Percentiles rank a stretch among this genome's conserved stretches.
Evolutionary conservation across 2,329 filamentous ascomycete genomes (phyloP).

Genomic region (Lanzia echinophila): DNA sequence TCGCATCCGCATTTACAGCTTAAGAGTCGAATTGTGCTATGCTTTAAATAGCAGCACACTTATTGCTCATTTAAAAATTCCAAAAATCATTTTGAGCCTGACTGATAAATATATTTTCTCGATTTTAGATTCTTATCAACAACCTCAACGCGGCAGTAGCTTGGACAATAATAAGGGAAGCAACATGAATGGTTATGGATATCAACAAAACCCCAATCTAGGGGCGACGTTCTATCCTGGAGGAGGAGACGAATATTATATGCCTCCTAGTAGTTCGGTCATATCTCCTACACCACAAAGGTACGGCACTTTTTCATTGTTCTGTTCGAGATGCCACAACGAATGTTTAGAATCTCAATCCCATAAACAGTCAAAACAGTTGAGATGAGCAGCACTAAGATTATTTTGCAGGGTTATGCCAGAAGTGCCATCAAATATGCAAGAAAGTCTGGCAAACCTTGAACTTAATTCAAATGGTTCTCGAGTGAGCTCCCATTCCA

Average conservation of each 20-base stretch:
- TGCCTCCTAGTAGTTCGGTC: constrained; percentile 44
- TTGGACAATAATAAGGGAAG: background rate
- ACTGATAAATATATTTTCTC: background rate
- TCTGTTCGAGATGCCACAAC: background rate
- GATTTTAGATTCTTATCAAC: constrained; percentile 1
- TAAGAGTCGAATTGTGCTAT: background rate
- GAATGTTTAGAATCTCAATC: background rate
- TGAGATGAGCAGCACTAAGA: constrained; percentile 5
- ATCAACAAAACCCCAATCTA: constrained; percentile 30
- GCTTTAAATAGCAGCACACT: background rate
- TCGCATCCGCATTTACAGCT: background rate
- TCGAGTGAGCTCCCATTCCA: constrained; percentile 23
- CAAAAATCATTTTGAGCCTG: background rate
- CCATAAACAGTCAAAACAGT: background rate
- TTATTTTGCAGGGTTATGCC: constrained; percentile 70
- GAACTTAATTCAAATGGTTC: constrained; percentile 61
- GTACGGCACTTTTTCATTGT: constrained; percentile 33
- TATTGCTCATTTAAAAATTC: background rate
- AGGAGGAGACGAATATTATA: constrained; percentile 60
- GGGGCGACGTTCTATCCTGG: constrained; percentile 63
- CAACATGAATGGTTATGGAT: constrained; percentile 14
- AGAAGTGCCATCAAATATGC: constrained; percentile 94
- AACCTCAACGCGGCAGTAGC: constrained; percentile 3
- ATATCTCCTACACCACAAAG: constrained; percentile 65
- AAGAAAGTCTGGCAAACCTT: constrained; percentile 85